phyloP scores from a whole-genome alignment of 106 monocot genomes.

The Dioscorea zingiberensis region DNA sequence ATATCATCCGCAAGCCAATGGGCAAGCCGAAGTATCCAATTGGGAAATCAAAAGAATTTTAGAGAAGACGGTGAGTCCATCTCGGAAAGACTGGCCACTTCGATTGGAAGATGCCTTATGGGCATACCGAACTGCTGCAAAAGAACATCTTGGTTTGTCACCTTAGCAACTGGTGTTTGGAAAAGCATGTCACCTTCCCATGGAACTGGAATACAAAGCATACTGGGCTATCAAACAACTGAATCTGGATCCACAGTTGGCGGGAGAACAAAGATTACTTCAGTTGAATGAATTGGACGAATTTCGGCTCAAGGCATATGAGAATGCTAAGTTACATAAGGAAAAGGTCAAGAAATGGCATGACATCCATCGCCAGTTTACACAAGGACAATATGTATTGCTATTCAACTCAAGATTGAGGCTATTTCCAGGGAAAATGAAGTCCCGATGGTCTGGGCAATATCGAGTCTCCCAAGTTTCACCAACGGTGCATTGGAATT shows the following conservation, averaged over 20 bases:
- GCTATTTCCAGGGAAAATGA: too few species aligned
- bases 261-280: too few species aligned
- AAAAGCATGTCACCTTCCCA: neutral
- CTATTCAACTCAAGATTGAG: too few species aligned
- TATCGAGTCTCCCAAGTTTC: too few species aligned
- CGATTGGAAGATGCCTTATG: neutral
- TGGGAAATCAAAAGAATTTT: neutral
- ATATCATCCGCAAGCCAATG: conserved; percentile 3
- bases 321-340: too few species aligned
- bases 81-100: neutral
- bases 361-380: too few species aligned
- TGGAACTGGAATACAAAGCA: conserved; percentile 1
- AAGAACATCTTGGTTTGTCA: neutral
- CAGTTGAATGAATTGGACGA: too few species aligned
- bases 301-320: too few species aligned
- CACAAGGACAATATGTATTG: too few species aligned
- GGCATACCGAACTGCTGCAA: neutral
- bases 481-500: too few species aligned
- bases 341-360: too few species aligned
- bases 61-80: neutral
- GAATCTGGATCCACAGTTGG: neutral
- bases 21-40: neutral
- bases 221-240: neutral
- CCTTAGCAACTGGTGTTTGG: neutral
- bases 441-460: too few species aligned